Percentiles rank a stretch among this genome's conserved stretches.
phyloP scores from a whole-genome alignment of 345 rosid genomes.

The Syzygium aromaticum region DNA sequence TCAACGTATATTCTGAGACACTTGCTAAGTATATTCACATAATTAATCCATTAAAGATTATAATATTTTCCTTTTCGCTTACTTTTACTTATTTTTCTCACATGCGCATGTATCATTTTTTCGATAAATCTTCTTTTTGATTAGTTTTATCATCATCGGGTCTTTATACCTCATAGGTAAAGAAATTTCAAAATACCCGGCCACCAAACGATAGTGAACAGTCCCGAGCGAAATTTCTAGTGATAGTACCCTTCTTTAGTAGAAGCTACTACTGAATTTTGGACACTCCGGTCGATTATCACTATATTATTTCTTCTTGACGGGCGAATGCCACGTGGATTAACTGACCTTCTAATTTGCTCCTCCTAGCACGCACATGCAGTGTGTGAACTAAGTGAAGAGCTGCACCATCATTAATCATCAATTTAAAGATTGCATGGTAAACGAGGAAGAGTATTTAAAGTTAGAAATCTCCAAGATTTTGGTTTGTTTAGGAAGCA shows the following conservation, averaged over 20 bases:
- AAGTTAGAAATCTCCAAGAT: background rate
- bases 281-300: too few species aligned
- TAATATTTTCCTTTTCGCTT: background rate
- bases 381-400: background rate
- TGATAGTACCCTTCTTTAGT: background rate
- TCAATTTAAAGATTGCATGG: background rate
- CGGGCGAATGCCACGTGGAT: background rate
- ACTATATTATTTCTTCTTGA: background rate
- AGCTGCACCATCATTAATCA: background rate
- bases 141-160: background rate
- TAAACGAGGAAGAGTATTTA: background rate
- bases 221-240: background rate
- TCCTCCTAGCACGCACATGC: background rate
- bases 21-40: background rate
- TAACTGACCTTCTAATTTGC: background rate
- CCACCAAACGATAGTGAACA: background rate
- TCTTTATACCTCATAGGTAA: background rate
- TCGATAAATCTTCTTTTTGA: background rate
- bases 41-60: fast-evolving
- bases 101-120: background rate
- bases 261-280: too few species aligned
- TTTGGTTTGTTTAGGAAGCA: background rate
- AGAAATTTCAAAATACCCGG: background rate
- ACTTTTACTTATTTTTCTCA: background rate
- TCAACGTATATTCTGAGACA: background rate